Percentiles rank a stretch among this genome's conserved stretches.
These are phyloP conservation scores for Phascolomyces articulosus DNA, from an alignment of 371 early-diverging fungal genomes.

Conservation along the genomic window DNA sequence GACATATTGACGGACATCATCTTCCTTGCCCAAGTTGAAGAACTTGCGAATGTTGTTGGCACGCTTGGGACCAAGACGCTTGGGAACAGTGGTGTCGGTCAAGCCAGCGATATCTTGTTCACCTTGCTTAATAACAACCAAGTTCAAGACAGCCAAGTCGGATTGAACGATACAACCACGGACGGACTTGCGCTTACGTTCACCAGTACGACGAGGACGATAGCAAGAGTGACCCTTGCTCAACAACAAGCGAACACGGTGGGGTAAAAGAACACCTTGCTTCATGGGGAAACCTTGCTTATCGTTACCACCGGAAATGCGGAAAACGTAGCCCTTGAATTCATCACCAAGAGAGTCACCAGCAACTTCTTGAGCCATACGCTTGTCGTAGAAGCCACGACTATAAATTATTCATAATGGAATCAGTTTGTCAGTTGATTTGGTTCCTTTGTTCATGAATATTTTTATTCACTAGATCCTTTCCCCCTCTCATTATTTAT, in stretches of 20 bases:
- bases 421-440: neutral
- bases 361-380: slow-evolving; percentile 95
- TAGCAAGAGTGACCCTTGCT: slow-evolving; percentile 99
- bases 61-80: slow-evolving; percentile 99
- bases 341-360: slow-evolving; percentile 98
- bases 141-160: slow-evolving; percentile 94
- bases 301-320: slow-evolving; percentile 99
- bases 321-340: slow-evolving; percentile 99
- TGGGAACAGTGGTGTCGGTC: slow-evolving; percentile 93
- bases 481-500: too few relatives aligned
- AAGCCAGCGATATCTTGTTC: slow-evolving; percentile 96
- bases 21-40: slow-evolving; percentile 96
- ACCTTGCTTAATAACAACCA: slow-evolving; percentile 97
- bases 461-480: neutral
- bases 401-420: slow-evolving; percentile 32
- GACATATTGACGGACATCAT: slow-evolving; percentile 98
- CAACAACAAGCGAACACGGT: slow-evolving; percentile 96
- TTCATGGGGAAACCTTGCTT: slow-evolving; percentile 99
- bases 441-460: neutral
- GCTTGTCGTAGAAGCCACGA: slow-evolving; percentile 98
- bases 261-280: slow-evolving; percentile 94
- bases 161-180: slow-evolving; percentile 98
- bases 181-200: slow-evolving; percentile 99
- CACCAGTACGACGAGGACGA: slow-evolving; percentile 97
- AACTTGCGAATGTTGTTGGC: slow-evolving; percentile 98